Evolutionary conservation across 768 basidiomycete genomes (phyloP), one percentile per base, ranked within the genome.

Genomic region (Coprinellus micaceus): DNA sequence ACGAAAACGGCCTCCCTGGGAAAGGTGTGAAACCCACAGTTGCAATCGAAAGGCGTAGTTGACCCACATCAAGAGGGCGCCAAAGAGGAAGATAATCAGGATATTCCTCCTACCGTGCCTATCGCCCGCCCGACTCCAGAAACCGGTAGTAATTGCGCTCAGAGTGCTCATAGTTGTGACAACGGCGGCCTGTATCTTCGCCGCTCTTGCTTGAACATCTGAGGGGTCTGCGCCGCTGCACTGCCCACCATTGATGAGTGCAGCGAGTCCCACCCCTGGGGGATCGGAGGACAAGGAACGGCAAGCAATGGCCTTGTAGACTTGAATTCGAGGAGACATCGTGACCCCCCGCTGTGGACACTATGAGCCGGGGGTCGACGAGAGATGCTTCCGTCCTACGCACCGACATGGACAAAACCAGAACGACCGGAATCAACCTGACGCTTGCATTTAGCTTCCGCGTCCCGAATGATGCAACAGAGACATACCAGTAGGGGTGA

Each of bases 51-150:
- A 17, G 49, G 39, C 55, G 43, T 61, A 17, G 39, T 45, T n/a
- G 3, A 73, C 84, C 55, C 64, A 91, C 93, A 87, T 89, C 60
- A 82, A 69, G 53, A 91, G 76, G 1, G 93, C 77, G 15, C 94
- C 92, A 19, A 84, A 58, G 5, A 88, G 76, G 36, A 86, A 80
- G 15, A 83, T 68, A 2, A 82, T 80, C 55, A 95, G 81, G 43
- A 95, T 82, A 24, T 79, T 80, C 47, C 86, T 93, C 33, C 94
- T 80, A 10, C 94, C 94, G 60, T 85, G 73, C 9, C 77, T 71
- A 67, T 95, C 93, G 10, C 89, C 86, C 40, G 85, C 81, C 48
- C 84, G 80, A 51, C 90, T 90, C 94, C 94, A 97, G 73, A 86
- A 89, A 0, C 89, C 91, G 0, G 91, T 91, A 3, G 89, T 90